phyloP scores from a whole-genome alignment of 2,329 filamentous ascomycete species.

The Teratosphaeria zuluensis region DNA sequence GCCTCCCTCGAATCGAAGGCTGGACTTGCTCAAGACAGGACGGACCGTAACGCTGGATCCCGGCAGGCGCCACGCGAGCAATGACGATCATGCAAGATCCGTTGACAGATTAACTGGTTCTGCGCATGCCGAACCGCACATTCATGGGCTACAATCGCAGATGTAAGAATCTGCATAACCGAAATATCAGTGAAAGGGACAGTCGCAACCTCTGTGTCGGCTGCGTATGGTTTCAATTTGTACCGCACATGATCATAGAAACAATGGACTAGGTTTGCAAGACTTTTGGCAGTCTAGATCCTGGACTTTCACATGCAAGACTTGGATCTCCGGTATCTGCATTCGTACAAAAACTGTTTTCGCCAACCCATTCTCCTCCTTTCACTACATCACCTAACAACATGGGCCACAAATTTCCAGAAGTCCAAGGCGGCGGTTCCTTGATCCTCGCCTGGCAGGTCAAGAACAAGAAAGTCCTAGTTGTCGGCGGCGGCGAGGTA shows the following conservation, averaged over 20 bases:
- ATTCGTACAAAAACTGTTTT: neutral
- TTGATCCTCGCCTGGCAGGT: slow-evolving; percentile 95
- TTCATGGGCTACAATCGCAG: neutral
- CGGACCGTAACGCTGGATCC: neutral
- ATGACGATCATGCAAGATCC: neutral
- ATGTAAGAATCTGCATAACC: too few relatives aligned
- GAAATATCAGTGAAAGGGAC: too few relatives aligned
- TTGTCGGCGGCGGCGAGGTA: slow-evolving; percentile 92
- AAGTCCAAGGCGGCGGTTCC: slow-evolving; percentile 82
- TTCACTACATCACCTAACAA: neutral
- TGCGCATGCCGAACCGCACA: neutral
- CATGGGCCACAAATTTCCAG: slow-evolving; percentile 47
- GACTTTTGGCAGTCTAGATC: neutral
- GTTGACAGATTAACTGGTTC: neutral
- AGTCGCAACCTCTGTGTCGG: too few relatives aligned
- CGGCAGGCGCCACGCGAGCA: neutral
- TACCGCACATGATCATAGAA: too few relatives aligned
- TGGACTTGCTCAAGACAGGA: neutral
- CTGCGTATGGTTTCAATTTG: too few relatives aligned
- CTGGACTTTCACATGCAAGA: neutral
- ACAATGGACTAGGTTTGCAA: too few relatives aligned
- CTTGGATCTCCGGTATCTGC: neutral
- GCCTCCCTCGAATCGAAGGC: neutral
- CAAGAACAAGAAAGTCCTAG: slow-evolving; percentile 76
- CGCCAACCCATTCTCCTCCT: neutral